These are phyloP conservation scores for Neurospora sp. DNA, from an alignment of 495 filamentous ascomycete genomes.

Conservation along the genomic window DNA sequence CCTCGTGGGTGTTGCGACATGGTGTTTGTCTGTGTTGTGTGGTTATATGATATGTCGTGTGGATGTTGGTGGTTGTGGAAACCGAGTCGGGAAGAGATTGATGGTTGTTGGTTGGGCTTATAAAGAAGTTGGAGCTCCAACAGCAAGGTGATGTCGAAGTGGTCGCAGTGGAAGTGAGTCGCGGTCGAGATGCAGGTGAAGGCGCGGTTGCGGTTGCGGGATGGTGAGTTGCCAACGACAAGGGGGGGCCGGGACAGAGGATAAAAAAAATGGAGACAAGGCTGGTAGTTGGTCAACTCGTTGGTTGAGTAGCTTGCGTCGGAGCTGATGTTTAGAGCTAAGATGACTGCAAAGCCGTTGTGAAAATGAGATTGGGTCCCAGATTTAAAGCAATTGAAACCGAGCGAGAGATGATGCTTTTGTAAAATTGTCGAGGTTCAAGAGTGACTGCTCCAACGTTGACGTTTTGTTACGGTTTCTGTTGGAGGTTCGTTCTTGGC, in stretches of 20 bases:
- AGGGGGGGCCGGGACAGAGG: not conserved
- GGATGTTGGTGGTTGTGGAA: conserved; percentile 1
- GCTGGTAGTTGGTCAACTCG: not conserved
- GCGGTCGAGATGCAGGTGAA: not conserved
- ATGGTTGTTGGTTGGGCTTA: not conserved
- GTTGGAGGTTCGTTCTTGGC: not conserved
- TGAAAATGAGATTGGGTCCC: not conserved
- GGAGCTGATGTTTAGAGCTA: not conserved
- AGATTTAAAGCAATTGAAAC: not conserved
- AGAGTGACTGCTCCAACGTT: not conserved
- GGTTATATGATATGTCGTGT: conserved; percentile 29
- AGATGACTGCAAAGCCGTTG: not conserved
- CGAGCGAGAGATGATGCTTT: not conserved
- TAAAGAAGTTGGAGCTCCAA: not conserved
- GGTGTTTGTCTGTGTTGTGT: not conserved
- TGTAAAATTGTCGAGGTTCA: not conserved
- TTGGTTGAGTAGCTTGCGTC: not conserved
- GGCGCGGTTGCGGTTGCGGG: not conserved
- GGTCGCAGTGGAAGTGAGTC: not conserved
- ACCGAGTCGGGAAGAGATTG: not conserved
- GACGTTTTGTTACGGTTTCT: not conserved
- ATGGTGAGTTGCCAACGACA: not conserved
- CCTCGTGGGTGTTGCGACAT: not conserved
- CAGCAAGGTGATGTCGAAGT: not conserved
- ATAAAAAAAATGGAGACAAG: not conserved